These are phyloP conservation scores for Parathielavia hyrcaniae DNA, from an alignment of 495 filamentous ascomycete species.

Conservation along the genomic window DNA sequence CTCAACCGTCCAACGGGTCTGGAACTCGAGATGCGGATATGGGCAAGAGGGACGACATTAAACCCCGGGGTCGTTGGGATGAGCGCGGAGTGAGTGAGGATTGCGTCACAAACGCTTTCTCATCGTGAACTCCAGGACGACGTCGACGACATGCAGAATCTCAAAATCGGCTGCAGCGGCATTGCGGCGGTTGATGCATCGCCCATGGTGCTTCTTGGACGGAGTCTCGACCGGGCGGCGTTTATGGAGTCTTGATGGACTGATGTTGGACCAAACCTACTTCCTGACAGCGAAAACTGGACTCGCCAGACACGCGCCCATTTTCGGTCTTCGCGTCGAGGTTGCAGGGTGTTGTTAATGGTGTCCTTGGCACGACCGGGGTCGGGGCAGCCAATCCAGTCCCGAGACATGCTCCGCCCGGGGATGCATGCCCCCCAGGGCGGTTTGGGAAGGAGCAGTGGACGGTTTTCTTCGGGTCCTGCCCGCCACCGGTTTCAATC, in stretches of 20 bases:
- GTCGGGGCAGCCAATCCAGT: constrained; percentile 32
- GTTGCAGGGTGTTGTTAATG: constrained; percentile 27
- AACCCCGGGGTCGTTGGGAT: too few species aligned
- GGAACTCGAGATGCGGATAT: too few species aligned
- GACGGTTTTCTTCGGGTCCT: constrained; percentile 1
- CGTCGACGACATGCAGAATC: neutral
- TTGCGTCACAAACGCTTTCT: neutral
- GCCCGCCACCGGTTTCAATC: too few species aligned
- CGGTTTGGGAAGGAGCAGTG: constrained; percentile 13
- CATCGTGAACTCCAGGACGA: neutral
- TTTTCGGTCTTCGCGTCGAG: constrained; percentile 12
- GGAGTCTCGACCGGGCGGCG: neutral
- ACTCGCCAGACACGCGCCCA: constrained; percentile 17
- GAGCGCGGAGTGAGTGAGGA: too few species aligned
- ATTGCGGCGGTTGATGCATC: neutral
- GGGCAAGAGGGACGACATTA: too few species aligned
- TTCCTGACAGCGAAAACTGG: constrained; percentile 19
- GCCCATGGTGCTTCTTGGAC: neutral
- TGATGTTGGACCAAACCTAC: constrained; percentile 4
- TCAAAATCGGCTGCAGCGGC: neutral
- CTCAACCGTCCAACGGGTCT: too few species aligned
- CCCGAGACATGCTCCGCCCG: constrained; percentile 15
- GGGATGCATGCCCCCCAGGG: constrained; percentile 17
- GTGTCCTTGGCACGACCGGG: constrained; percentile 31
- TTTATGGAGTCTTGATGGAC: neutral